phyloP scores from a whole-genome alignment of 139 green algal species.

The Parachlorella kessleri region DNA sequence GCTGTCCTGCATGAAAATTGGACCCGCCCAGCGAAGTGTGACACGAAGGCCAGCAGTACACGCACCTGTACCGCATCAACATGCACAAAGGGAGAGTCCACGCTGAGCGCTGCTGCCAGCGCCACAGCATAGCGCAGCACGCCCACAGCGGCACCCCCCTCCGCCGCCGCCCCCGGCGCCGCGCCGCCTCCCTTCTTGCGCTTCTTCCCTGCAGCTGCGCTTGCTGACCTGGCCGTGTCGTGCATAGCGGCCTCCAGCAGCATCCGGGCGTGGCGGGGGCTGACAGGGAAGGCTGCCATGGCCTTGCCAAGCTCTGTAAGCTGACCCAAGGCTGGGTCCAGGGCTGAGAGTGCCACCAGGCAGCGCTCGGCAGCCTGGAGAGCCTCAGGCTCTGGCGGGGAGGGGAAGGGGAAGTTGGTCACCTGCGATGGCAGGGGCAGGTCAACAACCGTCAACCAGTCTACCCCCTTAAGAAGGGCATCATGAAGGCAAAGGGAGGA shows the following conservation, averaged over 20 bases:
- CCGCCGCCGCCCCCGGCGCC: not conserved
- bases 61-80: conserved; percentile 27
- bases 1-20: too few species aligned
- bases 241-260: conserved; percentile 72
- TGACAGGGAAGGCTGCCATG: conserved; percentile 90
- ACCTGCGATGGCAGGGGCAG: too few species aligned
- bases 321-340: conserved; percentile 38
- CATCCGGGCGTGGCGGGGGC: conserved; percentile 88
- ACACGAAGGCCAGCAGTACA: conserved; percentile 2
- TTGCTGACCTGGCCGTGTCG: conserved; percentile 17
- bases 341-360: conserved; percentile 71
- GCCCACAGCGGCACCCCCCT: not conserved
- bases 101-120: conserved; percentile 81
- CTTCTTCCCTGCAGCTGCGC: not conserved
- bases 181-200: not conserved
- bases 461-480: too few species aligned
- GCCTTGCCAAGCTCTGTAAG: conserved; percentile 74
- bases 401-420: conserved; percentile 93
- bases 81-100: conserved; percentile 88
- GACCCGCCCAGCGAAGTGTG: too few species aligned
- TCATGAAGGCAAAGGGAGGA: too few species aligned
- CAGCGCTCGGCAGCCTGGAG: conserved; percentile 62
- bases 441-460: too few species aligned
- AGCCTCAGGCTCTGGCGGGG: conserved; percentile 64
- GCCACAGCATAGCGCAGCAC: conserved; percentile 76